Base-by-base conservation (phyloP, 2,329 filamentous ascomycete genomes). In the Colletotrichum acutatum region DNA sequence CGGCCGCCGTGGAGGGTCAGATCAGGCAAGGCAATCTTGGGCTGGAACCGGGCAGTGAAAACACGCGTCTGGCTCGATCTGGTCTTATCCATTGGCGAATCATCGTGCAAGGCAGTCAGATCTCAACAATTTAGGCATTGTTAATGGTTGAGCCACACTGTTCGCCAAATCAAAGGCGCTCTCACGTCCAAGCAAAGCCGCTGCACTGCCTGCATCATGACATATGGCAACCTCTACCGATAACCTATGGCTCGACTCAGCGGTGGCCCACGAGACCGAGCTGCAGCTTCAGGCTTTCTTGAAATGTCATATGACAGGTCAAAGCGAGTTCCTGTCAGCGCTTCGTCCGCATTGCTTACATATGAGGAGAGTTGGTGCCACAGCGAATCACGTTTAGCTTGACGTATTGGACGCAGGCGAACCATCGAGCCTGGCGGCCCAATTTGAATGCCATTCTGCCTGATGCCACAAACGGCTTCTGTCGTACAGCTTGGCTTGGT, bases 1-100 rank as follows among this genome's bases (percentile, higher is more conserved):
- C 6, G 14, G 34, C 32, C 19, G 37, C n/a, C 14, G 34, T 8
- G 64, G 49, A 57, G 49, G 68, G 24, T 42, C 19, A 9, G 11
- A 16, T 49, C 14, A 24, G 57, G 52, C 62, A 68, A 49, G 66
- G 58, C 49, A 70, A 14, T 28, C 30, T 37, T 66, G 42, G 42
- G 19, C 61, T n/a, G 49, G 3, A 19, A 9, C 16, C 34, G 58
- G 64, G 68, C 56, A 53, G 24, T 26, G 26, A 63, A 68, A 16
- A 42, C 19, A 34, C 46, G 42, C 19, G 16, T n/a, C 42, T 59
- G 11, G 16, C 19, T n/a, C n/a, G 22, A 30, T 28, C 14, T 46
- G 14, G 32, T 3, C n/a, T 24, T 9, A 30, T 54, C 46, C 26
- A 37, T 62, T 58, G 34, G n/a, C 28, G 22, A 67, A 22, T 49